Percentiles rank a stretch among this genome's conserved stretches.
Evolutionary conservation across 2,329 filamentous ascomycete genomes (phyloP).

Genomic region (Pyrenochaeta sp.): DNA sequence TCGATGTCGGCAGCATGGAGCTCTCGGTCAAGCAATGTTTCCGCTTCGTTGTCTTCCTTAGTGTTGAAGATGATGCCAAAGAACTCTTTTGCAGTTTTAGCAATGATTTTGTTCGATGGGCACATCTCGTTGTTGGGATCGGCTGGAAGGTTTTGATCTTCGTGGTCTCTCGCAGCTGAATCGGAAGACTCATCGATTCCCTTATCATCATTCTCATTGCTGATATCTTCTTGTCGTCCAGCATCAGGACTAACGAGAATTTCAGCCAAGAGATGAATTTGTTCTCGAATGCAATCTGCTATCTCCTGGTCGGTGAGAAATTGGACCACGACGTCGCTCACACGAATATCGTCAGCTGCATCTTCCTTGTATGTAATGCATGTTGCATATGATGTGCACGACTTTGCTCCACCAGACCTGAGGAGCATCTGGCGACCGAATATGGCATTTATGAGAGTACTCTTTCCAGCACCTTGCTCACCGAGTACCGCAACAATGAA

Average conservation of each 20-base stretch:
- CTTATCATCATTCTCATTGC: slow-evolving; percentile 1
- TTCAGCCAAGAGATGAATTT: slow-evolving; percentile 6
- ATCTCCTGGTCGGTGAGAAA: slow-evolving; percentile 8
- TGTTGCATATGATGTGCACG: slow-evolving; percentile 15
- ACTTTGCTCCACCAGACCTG: slow-evolving; percentile 5
- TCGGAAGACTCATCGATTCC: too few relatives aligned
- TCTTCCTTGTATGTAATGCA: slow-evolving; percentile 9
- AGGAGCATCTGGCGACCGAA: slow-evolving; percentile 14
- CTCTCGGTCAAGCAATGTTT: neutral
- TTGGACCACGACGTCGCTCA: slow-evolving; percentile 13
- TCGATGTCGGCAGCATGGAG: slow-evolving; percentile 8
- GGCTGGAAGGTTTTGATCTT: neutral
- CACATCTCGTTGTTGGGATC: neutral
- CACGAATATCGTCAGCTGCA: slow-evolving; percentile 5
- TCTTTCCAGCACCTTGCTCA: slow-evolving; percentile 20
- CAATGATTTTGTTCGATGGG: neutral
- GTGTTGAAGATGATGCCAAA: slow-evolving; percentile 19
- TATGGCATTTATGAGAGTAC: slow-evolving; percentile 14
- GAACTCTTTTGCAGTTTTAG: slow-evolving; percentile 11
- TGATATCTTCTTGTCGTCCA: neutral
- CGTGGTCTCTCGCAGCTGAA: too few relatives aligned
- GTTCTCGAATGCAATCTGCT: slow-evolving; percentile 3
- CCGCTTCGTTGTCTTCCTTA: neutral
- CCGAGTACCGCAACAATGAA: slow-evolving; percentile 15
- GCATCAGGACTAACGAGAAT: neutral